phyloP scores from a whole-genome alignment of 768 basidiomycete genomes.

The Lentinula raphanica region DNA sequence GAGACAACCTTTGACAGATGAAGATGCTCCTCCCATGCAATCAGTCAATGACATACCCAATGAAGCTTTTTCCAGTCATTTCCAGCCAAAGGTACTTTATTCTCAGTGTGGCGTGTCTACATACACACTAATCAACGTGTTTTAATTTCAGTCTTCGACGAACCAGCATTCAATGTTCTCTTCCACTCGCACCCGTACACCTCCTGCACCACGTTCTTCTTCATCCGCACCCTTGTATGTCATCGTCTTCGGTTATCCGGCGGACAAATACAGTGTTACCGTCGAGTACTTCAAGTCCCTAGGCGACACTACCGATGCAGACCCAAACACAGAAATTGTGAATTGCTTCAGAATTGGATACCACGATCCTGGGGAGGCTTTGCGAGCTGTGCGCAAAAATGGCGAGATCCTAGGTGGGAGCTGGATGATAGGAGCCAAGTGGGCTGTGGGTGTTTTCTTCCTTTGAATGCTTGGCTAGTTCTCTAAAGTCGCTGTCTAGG shows the following conservation, averaged over 20 bases:
- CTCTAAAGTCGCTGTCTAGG: conserved; percentile 31
- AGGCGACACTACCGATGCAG: conserved; percentile 64
- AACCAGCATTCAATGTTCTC: conserved; percentile 22
- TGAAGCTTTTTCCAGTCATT: conserved; percentile 43
- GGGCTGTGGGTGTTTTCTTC: conserved; percentile 55
- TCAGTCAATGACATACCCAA: conserved; percentile 75
- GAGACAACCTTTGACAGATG: conserved; percentile 51
- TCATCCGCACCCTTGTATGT: conserved; percentile 49
- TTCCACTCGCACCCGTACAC: conserved; percentile 26
- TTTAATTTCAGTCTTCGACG: not conserved
- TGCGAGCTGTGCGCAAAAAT: conserved; percentile 76
- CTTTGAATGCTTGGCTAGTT: not conserved
- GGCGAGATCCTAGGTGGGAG: conserved; percentile 71
- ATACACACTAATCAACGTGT: conserved; percentile 1
- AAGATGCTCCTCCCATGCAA: conserved; percentile 74
- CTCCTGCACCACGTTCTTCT: conserved; percentile 19
- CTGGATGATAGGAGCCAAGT: conserved; percentile 85
- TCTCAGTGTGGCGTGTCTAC: conserved; percentile 14
- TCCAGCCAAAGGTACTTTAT: conserved; percentile 43
- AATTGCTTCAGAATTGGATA: conserved; percentile 86
- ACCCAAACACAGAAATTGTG: conserved; percentile 58
- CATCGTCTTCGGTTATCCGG: conserved; percentile 85
- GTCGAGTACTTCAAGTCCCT: conserved; percentile 73
- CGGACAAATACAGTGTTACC: conserved; percentile 67
- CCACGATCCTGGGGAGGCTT: conserved; percentile 62